Base-by-base conservation (phyloP, 495 filamentous ascomycete genomes). In the Penicillium macrosclerotiorum region DNA sequence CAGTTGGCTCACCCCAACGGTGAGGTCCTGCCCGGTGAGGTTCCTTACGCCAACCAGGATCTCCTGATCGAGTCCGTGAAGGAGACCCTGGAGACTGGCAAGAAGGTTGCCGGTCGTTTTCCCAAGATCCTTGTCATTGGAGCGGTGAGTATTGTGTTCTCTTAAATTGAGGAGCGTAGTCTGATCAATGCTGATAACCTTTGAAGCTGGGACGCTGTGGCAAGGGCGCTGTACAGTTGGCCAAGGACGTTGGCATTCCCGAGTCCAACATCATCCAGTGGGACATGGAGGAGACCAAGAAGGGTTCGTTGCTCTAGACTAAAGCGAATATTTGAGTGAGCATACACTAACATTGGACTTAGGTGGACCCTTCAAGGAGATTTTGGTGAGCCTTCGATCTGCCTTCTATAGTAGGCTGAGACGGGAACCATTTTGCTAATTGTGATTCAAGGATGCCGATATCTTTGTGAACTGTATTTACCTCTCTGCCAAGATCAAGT, bases 391-490 rank as follows among this genome's bases (percentile, higher is more conserved):
- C n/a, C n/a, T n/a, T n/a, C n/a, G n/a, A n/a, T n/a, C n/a, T n/a
- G n/a, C n/a, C n/a, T n/a, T n/a, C n/a, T n/a, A n/a, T n/a, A n/a
- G n/a, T n/a, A n/a, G n/a, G n/a, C n/a, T n/a, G n/a, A n/a, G n/a
- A n/a, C n/a, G n/a, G n/a, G n/a, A n/a, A n/a, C n/a, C n/a, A n/a
- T n/a, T n/a, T n/a, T n/a, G n/a, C n/a, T n/a, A n/a, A n/a, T n/a
- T n/a, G n/a, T n/a, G n/a, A n/a, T n/a, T n/a, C n/a, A n/a, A n/a
- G n/a, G n/a, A n/a, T n/a, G n/a, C n/a, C 7, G 71, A 77, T 40
- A 89, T 94, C 55, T 93, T 95, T 63, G 75, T 95, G 64, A 95
- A 95, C 76, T 94, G 88, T 76, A 92, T 95, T 54, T 96, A 95
- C 67, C 80, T 96, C 12, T 78, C 74, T 32, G 64, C 75, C 12